Percentiles rank a stretch among this genome's conserved stretches.
Evolutionary conservation across 2,329 filamentous ascomycete genomes (phyloP).

Genomic region (Fusarium haematococcum): DNA sequence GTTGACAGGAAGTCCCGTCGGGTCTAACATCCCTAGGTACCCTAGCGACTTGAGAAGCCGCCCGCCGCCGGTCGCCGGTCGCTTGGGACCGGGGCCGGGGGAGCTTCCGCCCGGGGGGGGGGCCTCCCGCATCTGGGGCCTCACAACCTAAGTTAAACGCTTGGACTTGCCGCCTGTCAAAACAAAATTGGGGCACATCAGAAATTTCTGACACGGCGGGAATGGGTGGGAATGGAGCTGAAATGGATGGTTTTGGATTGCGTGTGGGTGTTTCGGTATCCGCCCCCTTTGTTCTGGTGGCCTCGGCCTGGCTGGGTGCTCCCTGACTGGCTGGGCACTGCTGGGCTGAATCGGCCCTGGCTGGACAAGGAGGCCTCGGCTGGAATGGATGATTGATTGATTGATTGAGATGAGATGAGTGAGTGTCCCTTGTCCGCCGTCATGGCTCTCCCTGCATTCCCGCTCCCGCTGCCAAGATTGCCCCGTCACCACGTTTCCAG

Average conservation of each 20-base stretch:
- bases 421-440: constrained; percentile 19
- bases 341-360: background rate
- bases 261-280: background rate
- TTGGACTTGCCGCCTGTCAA: constrained; percentile 33
- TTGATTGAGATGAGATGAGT: constrained; percentile 32
- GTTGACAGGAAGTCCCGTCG: background rate
- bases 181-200: constrained; percentile 34
- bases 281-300: constrained; percentile 1
- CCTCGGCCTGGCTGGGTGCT: constrained; percentile 15
- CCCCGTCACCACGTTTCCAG: constrained; percentile 40
- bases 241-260: background rate
- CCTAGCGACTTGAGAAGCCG: constrained; percentile 23
- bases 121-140: constrained; percentile 36
- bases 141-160: constrained; percentile 33
- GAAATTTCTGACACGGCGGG: constrained; percentile 36
- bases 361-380: constrained; percentile 21
- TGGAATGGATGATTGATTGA: constrained; percentile 17
- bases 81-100: constrained; percentile 33
- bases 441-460: constrained; percentile 39
- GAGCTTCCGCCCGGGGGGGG: constrained; percentile 32
- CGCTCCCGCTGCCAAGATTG: constrained; percentile 35
- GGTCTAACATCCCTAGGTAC: constrained; percentile 3
- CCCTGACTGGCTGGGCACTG: background rate
- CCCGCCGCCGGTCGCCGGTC: constrained; percentile 25
- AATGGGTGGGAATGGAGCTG: constrained; percentile 20